Evolutionary conservation across 176 grass and related monocot genomes (phyloP), one percentile per base, ranked within the genome.

Genomic region (Eremochloa ophiuroides): DNA sequence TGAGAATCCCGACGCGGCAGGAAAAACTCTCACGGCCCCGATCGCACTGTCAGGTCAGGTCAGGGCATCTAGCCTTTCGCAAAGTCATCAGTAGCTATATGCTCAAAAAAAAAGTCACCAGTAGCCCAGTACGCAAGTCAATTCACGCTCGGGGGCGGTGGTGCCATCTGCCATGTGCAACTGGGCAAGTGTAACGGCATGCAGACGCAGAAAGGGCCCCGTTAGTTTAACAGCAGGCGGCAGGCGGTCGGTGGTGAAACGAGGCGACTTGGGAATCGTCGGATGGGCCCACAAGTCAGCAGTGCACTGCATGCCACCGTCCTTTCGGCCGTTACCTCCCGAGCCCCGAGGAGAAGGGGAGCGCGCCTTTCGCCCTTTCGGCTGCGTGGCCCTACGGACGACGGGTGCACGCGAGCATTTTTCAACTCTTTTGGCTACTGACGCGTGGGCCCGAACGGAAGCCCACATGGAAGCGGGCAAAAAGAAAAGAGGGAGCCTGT

Each of bases 281-380:
- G 0, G 0, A 0, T 0, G 51, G 70, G 23, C 62, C 82, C 62
- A 2, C 31, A 1, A 0, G 62, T 62, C 81, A 80, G 69, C n/a
- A n/a, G n/a, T n/a, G 17, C 47, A 18, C 50, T 22, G 50, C 51
- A 8, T 55, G 20, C 11, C 77, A n/a, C 46, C 77, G 13, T 3
- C 7, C 53, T 65, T 85, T 77, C 30, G 83, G 78, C 83, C 73
- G 87, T 82, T 89, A 85, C 83, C 34, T 60, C 64, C 20, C 51
- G 51, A 55, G 50, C 1, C 48, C 48, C 48, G 50, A 55, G 50
- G 50, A 8, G 48, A n/a, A n/a, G n/a, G 2, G 77, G 87, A 53
- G 23, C n/a, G n/a, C n/a, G n/a, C n/a, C n/a, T n/a, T n/a, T n/a
- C n/a, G n/a, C n/a, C 39, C 82, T 81, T 89, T 76, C 87, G 82